Evolutionary conservation across 805 yeast genomes (phyloP), one percentile per base, ranked within the genome.

Genomic region (Starmerella apicola): DNA sequence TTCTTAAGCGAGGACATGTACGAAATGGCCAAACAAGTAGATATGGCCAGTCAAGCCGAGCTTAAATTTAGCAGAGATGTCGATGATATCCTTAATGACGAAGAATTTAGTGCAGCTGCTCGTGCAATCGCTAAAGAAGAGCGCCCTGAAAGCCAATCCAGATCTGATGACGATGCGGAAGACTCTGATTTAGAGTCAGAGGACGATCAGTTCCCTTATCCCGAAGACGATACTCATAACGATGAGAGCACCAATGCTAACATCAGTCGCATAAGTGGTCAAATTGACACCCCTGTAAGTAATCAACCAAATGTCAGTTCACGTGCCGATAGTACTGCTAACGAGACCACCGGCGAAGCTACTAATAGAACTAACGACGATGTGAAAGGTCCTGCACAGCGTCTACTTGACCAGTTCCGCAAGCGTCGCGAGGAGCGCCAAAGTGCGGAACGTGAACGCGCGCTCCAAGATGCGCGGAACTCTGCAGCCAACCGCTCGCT

Each of bases 401-500:
- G 28, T 33, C 41, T 44, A 17, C 40, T 52, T 18, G 29, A 34
- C 15, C 53, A 48, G 39, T 52, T 51, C 34, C 40, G 54, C 22
- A 37, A 41, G 17, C 44, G 52, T n/a, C 46, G 55, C 2, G 47
- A 44, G 3, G 48, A 44, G 30, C 42, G 42, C 3, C 34, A 45
- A 6, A 36, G 43, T 18, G 50, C 49, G 6, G 43, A 42, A 15
- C 34, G 27, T 8, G 44, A 15, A 8, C 42, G 49, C 78, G 15
- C 59, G 61, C 0, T 67, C 62, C 37, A 65, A n/a, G 50, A 45
- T 29, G 27, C 35, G 4, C 37, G 18, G 5, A 34, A 49, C 2
- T 26, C 24, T 4, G 44, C 23, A n/a, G 29, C 28, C 15, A 38
- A 37, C 17, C 25, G 17, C 4, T 19, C 72, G 0, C 81, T 79